Evolutionary conservation across 441 rosid genomes (phyloP), one percentile per base, ranked within the genome.

Genomic region (Populus tomentosa): DNA sequence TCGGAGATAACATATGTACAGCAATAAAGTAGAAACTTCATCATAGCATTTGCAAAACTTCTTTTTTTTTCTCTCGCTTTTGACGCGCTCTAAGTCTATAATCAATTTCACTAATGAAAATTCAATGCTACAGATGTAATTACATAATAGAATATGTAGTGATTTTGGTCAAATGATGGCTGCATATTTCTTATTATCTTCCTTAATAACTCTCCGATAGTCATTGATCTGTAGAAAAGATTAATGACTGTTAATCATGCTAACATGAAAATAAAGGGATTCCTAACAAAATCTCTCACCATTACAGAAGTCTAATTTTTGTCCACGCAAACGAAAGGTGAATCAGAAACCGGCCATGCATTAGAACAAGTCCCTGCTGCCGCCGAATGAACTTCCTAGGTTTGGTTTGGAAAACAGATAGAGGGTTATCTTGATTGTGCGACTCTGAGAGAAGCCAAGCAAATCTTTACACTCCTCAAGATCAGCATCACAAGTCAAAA

Each of bases 391-490:
- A 82, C 76, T 80, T 78, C 81, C 77, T 42, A 70, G 56, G 69
- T 73, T 80, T 23, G 72, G 79, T 73, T 86, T 81, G 68, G 79
- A 75, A 73, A 89, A 81, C 76, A 69, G 87, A 50, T 85, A 86
- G 53, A 91, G 74, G 28, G 89, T 81, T 76, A 94, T 88, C 75
- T 85, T 89, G 70, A 94, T 89, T 36, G 92, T 87, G 70, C 80
- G 82, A 79, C 82, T 84, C 70, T 77, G 85, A 28, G 86, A 85
- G 74, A 81, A 79, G 83, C 87, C 89, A 80, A 89, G 66, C 72
- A 94, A 81, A 78, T 94, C 97, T 38, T 86, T 80, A 71, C 98
- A 94, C 84, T 94, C 98, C 79, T 91, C 95, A 21, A 94, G 94
- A 83, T 94, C 98, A 2, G 88, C 95, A 77, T 94, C 95, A 75